Evolutionary conservation across 495 filamentous ascomycete species (phyloP), one percentile per base, ranked within the genome.

Genomic region (Hypoxylon crocopeplum): DNA sequence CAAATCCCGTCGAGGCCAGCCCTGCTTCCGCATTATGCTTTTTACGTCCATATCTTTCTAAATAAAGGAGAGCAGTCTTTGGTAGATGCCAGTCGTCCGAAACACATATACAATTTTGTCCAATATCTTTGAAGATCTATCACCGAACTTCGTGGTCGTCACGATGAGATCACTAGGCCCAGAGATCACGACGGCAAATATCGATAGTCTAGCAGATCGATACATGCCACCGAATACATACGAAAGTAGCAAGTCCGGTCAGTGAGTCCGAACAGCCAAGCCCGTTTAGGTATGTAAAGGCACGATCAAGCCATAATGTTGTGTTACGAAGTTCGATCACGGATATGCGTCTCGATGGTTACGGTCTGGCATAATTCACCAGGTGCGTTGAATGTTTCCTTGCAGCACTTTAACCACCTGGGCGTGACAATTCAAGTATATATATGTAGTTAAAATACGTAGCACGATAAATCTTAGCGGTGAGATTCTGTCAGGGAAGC

Each of bases 21-120:
- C 45, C 41, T 34, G 39, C 44, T 55, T 55, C 45, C 40, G 38
- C 33, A 36, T 47, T 50, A 49, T 50, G 54, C 49, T 50, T 49
- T 59, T 55, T 50, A 37, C 40, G 48, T 59, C 50, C 55, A 33
- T 40, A 48, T 53, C 16, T 39, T 49, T 54, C 48, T 54, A 58
- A 54, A 64, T 34, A 37, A 49, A 33, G 38, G 56, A 51, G 32
- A 48, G 34, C 17, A 27, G 8, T 16, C 32, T 36, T 4, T n/a
- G n/a, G n/a, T n/a, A 13, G 22, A 38, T 19, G 41, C 33, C 47
- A 24, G 27, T 48, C 30, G 47, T 57, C 59, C 53, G 59, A 63
- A 52, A 63, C 53, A 57, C 20, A 11, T 24, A 42, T 42, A 29
- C 51, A 41, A 30, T 17, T 37, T 24, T 45, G 25, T 25, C 42